These are phyloP conservation scores for Leptographium lundbergii DNA, from an alignment of 2,329 filamentous ascomycete species.

Conservation along the genomic window DNA sequence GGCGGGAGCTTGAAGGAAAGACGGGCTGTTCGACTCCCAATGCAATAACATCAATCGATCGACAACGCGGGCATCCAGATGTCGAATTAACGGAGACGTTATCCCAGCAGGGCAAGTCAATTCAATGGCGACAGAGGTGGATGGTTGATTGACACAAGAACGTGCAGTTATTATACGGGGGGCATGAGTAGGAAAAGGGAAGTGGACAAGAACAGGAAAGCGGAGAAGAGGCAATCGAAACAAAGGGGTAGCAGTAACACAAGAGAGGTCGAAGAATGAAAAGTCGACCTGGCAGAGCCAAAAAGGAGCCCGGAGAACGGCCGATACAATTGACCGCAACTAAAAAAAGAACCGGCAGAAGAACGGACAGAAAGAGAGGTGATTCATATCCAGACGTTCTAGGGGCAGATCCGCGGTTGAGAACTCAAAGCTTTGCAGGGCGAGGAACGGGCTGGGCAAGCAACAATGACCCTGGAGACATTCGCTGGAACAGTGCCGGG, in stretches of 20 bases:
- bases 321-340: no score
- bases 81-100: no score
- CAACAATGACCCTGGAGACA: not conserved
- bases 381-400: not conserved
- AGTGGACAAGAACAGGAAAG: not conserved
- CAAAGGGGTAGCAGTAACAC: no score
- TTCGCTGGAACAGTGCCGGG: no score
- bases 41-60: not conserved
- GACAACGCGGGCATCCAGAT: not conserved
- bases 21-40: not conserved
- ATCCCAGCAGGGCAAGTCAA: no score
- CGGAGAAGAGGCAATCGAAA: no score
- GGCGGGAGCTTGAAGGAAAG: not conserved
- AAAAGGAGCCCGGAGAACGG: no score
- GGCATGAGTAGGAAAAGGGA: not conserved
- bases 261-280: no score
- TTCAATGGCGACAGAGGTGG: no score
- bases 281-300: no score
- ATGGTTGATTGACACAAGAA: no score
- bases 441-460: not conserved
- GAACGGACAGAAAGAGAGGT: not conserved
- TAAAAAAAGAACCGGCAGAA: not conserved
- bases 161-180: no score
- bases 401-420: not conserved
- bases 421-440: conserved; percentile 6